Base-by-base conservation (phyloP, 108 stramenopile genomes). In the Cyclotella kingstonii region DNA sequence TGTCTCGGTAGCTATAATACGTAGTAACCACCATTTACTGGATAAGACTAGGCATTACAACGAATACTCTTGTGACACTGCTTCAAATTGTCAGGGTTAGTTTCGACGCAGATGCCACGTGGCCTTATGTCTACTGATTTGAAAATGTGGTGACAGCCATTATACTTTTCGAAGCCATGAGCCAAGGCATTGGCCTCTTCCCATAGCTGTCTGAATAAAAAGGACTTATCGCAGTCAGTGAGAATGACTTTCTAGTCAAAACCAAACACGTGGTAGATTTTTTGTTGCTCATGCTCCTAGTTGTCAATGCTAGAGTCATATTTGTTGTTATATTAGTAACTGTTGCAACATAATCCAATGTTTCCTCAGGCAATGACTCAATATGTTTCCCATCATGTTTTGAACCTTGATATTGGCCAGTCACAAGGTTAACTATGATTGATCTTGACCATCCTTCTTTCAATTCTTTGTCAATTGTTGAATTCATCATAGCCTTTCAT, bases 141-240 rank as follows among this genome's bases (percentile, higher is more conserved):
- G 36, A 74, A 61, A 66, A 68, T 68, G 46, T 27, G 36, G n/a
- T 54, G 39, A 34, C 73, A 74, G 8, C 59, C 52, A 38, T 74
- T 60, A 10, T 40, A 11, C 6, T 53, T 50, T 34, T 74, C 73
- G 29, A 74, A 62, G 19, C 73, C 73, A 30, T 55, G 33, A 2
- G 27, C 14, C 23, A 74, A 30, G 17, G 73, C 73, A 27, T 27
- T 40, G 21, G 73, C 19, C 54, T 45, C 22, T 5, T 15, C 29
- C 44, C 33, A 7, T 19, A 18, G 23, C 33, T 33, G 40, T 51
- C 42, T 4, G 60, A 31, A 1, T 22, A 31, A 19, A n/a, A n/a
- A n/a, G 23, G 6, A 30, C 15, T 31, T 25, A 51, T 43, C 1
- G 72, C 60, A 61, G 72, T 73, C 14, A 68, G 36, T 22, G 72